Conservation (phyloP, 306 rosid genomes). For the Sphenostylis stenocarpa region DNA sequence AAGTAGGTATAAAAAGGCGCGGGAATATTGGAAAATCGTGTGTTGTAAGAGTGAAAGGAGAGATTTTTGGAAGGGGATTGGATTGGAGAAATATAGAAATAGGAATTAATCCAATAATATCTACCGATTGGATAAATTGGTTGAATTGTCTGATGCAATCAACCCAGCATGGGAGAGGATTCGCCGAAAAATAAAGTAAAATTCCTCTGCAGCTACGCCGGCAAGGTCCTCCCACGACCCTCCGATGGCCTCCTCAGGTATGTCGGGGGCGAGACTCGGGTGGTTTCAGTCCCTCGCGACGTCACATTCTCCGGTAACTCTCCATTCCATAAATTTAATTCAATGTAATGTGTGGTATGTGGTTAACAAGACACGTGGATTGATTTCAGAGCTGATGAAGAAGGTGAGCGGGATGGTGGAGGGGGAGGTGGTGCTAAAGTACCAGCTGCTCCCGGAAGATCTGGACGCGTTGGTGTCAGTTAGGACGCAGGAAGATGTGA, state of each 20-base stretch:
- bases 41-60: neutral
- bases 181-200: slow-evolving; percentile 62
- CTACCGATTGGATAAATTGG: no score
- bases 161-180: slow-evolving; percentile 34
- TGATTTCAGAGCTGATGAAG: slow-evolving; percentile 58
- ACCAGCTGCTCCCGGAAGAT: slow-evolving; percentile 63
- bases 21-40: neutral
- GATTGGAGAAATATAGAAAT: no score
- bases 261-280: slow-evolving; percentile 90
- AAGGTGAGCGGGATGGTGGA: slow-evolving; percentile 51
- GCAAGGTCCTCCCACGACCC: slow-evolving; percentile 76
- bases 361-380: no score
- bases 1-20: no score
- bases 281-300: slow-evolving; percentile 56
- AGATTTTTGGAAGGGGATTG: neutral
- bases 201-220: slow-evolving; percentile 84
- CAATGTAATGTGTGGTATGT: no score
- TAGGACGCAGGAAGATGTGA: slow-evolving; percentile 62
- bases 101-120: no score
- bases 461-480: slow-evolving; percentile 71
- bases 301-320: neutral
- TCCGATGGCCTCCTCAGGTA: slow-evolving; percentile 72
- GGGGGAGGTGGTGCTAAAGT: slow-evolving; percentile 68
- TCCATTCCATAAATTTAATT: no score
- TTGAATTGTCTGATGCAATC: no score